Conservation (phyloP, 2,329 filamentous ascomycete species). For the Colletotrichum echinochloae region DNA sequence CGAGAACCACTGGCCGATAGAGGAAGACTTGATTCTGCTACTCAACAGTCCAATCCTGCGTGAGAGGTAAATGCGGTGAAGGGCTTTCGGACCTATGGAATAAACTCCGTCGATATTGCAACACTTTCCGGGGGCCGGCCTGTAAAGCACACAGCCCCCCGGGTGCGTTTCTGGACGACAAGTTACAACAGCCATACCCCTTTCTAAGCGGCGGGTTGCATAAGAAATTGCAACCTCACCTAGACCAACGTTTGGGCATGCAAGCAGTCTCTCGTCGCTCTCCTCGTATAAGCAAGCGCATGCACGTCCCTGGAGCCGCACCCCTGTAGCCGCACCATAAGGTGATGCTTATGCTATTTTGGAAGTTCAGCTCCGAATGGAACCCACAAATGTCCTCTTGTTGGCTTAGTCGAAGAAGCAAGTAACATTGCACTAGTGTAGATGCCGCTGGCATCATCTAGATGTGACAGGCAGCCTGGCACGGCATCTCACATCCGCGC, state of each 20-base stretch:
- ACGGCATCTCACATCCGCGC: conserved; percentile 14
- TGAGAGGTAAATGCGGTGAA: background rate
- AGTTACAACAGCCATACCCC: background rate
- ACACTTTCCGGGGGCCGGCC: background rate
- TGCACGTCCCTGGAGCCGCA: conserved; percentile 12
- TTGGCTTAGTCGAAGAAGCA: conserved; percentile 22
- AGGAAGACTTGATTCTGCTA: background rate
- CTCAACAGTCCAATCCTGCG: background rate
- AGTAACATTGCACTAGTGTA: conserved; percentile 1
- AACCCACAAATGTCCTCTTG: conserved; percentile 23
- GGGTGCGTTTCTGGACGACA: background rate
- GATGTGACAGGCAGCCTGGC: conserved; percentile 26
- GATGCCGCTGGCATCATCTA: conserved; percentile 10
- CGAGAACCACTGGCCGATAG: background rate
- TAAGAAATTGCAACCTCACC: conserved; percentile 16
- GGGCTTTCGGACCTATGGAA: background rate
- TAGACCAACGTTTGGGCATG: background rate
- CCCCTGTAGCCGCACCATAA: conserved; percentile 24
- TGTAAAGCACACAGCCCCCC: background rate
- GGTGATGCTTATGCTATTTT: conserved; percentile 14
- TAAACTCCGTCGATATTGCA: background rate
- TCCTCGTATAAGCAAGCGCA: conserved; percentile 31
- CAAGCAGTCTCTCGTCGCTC: background rate
- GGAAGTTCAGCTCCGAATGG: conserved; percentile 16
- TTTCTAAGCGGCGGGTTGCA: conserved; percentile 3